Percentiles rank a stretch among this genome's conserved stretches.
These are phyloP conservation scores for Penicillium italicum DNA, from an alignment of 2,329 filamentous ascomycete genomes.

Conservation along the genomic window DNA sequence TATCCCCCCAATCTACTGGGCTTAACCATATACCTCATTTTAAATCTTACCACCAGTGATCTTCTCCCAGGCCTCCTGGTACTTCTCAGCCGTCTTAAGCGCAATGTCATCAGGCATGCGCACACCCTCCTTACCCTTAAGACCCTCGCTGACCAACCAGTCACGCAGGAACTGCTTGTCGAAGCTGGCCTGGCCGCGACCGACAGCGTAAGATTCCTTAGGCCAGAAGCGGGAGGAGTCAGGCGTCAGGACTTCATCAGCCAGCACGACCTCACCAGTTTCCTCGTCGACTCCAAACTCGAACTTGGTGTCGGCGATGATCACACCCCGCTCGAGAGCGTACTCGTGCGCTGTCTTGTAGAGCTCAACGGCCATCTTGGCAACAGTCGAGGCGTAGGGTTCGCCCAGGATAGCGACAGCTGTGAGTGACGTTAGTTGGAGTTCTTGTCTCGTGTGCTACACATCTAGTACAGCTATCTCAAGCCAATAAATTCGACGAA, in stretches of 20 bases:
- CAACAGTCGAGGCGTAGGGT: slow-evolving; percentile 61
- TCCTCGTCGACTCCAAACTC: slow-evolving; percentile 68
- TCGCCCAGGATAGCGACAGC: slow-evolving; percentile 62
- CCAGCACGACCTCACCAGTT: slow-evolving; percentile 66
- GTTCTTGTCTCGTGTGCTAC: not conserved
- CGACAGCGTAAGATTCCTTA: slow-evolving; percentile 66
- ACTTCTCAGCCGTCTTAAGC: slow-evolving; percentile 65
- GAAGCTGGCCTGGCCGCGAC: slow-evolving; percentile 74
- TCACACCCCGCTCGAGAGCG: slow-evolving; percentile 59
- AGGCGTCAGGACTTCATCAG: slow-evolving; percentile 83
- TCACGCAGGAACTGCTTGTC: slow-evolving; percentile 84
- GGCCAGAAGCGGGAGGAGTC: slow-evolving; percentile 87
- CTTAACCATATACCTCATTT: slow-evolving; percentile 3
- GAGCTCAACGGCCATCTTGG: slow-evolving; percentile 60
- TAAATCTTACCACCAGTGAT: slow-evolving; percentile 55
- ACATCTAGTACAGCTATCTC: not conserved
- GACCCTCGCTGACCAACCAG: slow-evolving; percentile 69
- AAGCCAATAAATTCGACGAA: not conserved
- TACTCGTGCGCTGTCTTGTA: slow-evolving; percentile 54
- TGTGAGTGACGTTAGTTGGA: slow-evolving; percentile 17
- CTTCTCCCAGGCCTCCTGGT: slow-evolving; percentile 69
- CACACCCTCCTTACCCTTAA: slow-evolving; percentile 73
- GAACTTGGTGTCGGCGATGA: slow-evolving; percentile 75
- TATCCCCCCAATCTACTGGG: not conserved
- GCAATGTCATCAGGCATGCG: slow-evolving; percentile 69